These are phyloP conservation scores for Aspergillus unguis DNA, from an alignment of 2,329 filamentous ascomycete species.

Conservation along the genomic window DNA sequence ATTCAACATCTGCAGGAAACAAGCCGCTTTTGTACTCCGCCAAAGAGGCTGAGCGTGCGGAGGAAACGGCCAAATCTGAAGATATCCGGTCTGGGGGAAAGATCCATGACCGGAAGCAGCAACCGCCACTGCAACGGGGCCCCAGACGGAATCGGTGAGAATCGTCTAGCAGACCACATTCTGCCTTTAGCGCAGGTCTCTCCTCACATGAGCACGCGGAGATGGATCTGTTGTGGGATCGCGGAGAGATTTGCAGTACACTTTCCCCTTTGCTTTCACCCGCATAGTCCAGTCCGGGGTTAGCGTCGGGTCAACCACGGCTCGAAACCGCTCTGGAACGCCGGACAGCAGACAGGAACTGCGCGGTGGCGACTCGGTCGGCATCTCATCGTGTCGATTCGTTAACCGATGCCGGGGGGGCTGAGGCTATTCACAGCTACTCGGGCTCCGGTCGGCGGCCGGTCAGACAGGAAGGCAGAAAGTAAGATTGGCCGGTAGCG, in stretches of 20 bases:
- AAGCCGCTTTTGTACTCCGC: slow-evolving; percentile 9
- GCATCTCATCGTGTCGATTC: neutral
- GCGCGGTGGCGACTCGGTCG: slow-evolving; percentile 1
- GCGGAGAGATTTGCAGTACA: neutral
- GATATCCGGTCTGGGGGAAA: slow-evolving; percentile 8
- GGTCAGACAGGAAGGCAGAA: neutral
- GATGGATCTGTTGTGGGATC: neutral
- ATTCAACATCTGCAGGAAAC: neutral
- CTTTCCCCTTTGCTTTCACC: neutral
- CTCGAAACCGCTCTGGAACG: neutral
- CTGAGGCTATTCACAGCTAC: neutral
- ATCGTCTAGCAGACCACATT: too few relatives aligned
- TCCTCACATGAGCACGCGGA: too few relatives aligned
- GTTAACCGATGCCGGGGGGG: neutral
- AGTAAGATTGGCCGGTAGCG: neutral
- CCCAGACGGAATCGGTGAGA: slow-evolving; percentile 3
- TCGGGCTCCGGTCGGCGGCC: slow-evolving; percentile 1
- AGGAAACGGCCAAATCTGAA: slow-evolving; percentile 5
- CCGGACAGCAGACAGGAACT: neutral
- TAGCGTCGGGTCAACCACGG: neutral
- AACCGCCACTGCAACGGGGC: neutral
- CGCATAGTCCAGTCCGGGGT: neutral
- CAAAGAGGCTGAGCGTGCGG: neutral
- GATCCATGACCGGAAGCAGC: slow-evolving; percentile 11
- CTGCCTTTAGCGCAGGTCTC: too few relatives aligned